Percentiles rank a stretch among this genome's conserved stretches.
Evolutionary conservation across 768 basidiomycete species (phyloP).

Genomic region (Peribolospora baueri): DNA sequence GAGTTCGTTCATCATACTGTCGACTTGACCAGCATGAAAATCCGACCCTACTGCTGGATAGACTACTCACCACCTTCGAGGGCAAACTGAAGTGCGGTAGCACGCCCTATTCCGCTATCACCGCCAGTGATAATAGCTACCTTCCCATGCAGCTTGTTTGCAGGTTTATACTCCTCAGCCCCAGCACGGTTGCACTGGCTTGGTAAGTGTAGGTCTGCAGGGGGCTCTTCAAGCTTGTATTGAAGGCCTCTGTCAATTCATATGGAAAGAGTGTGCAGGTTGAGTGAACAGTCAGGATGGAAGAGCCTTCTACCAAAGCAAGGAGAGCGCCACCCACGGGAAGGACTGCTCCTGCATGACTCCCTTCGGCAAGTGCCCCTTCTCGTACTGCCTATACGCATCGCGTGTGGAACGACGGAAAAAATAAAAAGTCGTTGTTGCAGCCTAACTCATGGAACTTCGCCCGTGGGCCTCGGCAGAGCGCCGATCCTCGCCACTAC

Average conservation of each 20-base stretch:
- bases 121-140: constrained; percentile 28
- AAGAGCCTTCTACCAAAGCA: background rate
- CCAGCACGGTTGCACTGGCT: constrained; percentile 25
- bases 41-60: background rate
- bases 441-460: too few species aligned
- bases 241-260: background rate
- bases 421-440: too few species aligned
- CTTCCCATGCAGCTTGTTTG: constrained; percentile 27
- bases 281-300: background rate
- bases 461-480: too few species aligned
- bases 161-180: constrained; percentile 25
- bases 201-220: background rate
- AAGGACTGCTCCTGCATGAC: background rate
- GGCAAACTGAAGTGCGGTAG: constrained; percentile 25
- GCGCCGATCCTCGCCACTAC: too few species aligned
- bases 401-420: background rate
- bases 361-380: constrained; percentile 1
- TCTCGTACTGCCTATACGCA: background rate
- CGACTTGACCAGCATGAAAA: too few species aligned
- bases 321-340: constrained; percentile 2
- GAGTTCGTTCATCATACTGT: too few species aligned
- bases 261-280: background rate
- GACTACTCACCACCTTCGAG: constrained; percentile 21
- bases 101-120: constrained; percentile 29
- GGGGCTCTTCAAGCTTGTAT: background rate